Evolutionary conservation across 148 eudicot species (phyloP).

Genomic region (Cornus controversa): DNA sequence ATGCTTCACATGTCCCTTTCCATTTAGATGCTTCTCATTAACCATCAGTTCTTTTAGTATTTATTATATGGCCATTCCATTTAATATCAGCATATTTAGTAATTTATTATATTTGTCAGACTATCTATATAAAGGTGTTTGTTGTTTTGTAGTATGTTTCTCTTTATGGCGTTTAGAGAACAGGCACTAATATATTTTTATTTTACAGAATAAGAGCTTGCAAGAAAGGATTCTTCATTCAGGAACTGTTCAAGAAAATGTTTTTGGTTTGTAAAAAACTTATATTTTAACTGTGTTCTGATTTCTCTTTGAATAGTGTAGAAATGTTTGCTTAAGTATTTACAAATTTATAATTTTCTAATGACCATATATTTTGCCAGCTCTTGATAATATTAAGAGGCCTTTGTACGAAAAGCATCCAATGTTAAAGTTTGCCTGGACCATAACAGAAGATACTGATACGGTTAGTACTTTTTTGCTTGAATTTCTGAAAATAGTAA

Average conservation of each 20-base stretch:
- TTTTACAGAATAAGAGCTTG: constrained; percentile 66
- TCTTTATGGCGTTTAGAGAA: constrained; percentile 3
- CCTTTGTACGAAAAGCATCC: constrained; percentile 90
- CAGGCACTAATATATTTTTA: constrained; percentile 13
- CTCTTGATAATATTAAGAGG: constrained; percentile 67
- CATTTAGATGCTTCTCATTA: background rate
- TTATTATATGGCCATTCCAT: background rate
- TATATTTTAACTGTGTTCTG: background rate
- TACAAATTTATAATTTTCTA: constrained; percentile 8
- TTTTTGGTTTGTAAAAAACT: constrained; percentile 55
- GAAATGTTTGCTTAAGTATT: constrained; percentile 14
- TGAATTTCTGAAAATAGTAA: background rate
- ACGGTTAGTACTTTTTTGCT: constrained; percentile 46
- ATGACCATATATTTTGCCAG: constrained; percentile 35
- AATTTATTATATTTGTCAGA: background rate
- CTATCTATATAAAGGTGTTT: background rate
- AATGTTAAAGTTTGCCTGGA: constrained; percentile 89
- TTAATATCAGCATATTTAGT: background rate
- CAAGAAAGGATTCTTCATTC: constrained; percentile 70
- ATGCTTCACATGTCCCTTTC: background rate
- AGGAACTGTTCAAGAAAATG: constrained; percentile 52
- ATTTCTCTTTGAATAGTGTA: background rate
- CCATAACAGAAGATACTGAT: constrained; percentile 75
- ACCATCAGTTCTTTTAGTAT: background rate
- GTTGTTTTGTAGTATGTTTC: background rate